Evolutionary conservation across 2,329 filamentous ascomycete species (phyloP).

Genomic region (Fusarium penzigii): DNA sequence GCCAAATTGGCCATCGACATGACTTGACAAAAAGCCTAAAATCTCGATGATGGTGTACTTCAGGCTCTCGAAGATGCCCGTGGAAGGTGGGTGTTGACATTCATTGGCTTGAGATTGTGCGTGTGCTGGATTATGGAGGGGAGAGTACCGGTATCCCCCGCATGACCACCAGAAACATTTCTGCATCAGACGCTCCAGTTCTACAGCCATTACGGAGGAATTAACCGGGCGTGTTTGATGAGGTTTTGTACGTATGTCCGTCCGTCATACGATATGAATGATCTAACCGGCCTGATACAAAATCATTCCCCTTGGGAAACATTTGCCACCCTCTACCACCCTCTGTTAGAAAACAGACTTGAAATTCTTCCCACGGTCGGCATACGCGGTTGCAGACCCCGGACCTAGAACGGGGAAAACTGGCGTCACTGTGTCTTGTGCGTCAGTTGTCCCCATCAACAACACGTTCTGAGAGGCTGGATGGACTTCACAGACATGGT

Average conservation of each 20-base stretch:
- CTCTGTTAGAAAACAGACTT: slow-evolving; percentile 14
- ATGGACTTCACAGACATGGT: slow-evolving; percentile 9
- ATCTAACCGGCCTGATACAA: slow-evolving; percentile 17
- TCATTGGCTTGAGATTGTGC: background rate
- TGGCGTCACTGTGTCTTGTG: slow-evolving; percentile 23
- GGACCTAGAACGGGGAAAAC: slow-evolving; percentile 11
- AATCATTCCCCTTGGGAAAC: background rate
- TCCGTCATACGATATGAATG: slow-evolving; percentile 28
- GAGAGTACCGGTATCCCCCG: slow-evolving; percentile 18
- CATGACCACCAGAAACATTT: slow-evolving; percentile 18
- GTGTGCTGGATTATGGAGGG: background rate
- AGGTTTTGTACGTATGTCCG: slow-evolving; percentile 13
- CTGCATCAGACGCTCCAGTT: slow-evolving; percentile 16
- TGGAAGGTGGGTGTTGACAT: slow-evolving; percentile 17
- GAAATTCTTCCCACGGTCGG: slow-evolving; percentile 8
- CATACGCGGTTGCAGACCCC: slow-evolving; percentile 20
- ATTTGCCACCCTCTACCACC: background rate
- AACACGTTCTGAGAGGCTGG: slow-evolving; percentile 8
- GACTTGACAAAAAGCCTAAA: slow-evolving; percentile 2
- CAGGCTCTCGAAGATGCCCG: slow-evolving; percentile 10
- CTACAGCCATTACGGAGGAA: background rate
- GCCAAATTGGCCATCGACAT: slow-evolving; percentile 5
- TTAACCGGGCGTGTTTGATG: slow-evolving; percentile 3
- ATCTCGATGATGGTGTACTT: slow-evolving; percentile 2
- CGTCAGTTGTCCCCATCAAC: slow-evolving; percentile 22